A percentile compares a stretch with the other conserved stretches of the same genome.
Evolutionary conservation across 2,329 filamentous ascomycete genomes (phyloP).

Genomic region (Pseudohalonectria lignicola): DNA sequence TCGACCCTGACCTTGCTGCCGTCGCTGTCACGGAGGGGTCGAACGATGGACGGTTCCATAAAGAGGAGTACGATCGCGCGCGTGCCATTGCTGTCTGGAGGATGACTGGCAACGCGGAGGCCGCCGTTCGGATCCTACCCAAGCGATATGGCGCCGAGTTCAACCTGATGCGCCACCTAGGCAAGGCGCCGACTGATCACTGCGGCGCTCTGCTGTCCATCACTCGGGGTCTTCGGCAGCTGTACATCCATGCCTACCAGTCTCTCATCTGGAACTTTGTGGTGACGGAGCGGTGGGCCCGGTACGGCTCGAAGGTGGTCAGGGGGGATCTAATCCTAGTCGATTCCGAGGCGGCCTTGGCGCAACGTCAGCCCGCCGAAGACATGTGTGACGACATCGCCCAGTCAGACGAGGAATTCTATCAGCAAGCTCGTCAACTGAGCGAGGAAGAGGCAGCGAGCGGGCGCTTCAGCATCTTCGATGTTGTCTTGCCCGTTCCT

Average conservation of each 20-base stretch:
- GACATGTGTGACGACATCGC: conserved; percentile 52
- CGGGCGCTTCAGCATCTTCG: conserved; percentile 70
- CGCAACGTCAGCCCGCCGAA: conserved; percentile 33
- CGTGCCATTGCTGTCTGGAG: conserved; percentile 67
- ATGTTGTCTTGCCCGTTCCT: conserved; percentile 84
- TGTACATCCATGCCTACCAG: conserved; percentile 97
- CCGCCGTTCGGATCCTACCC: conserved; percentile 60
- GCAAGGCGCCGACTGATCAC: conserved; percentile 51
- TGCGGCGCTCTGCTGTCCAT: conserved; percentile 73
- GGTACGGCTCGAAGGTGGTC: conserved; percentile 62
- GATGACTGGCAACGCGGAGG: conserved; percentile 42
- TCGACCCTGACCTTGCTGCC: conserved; percentile 49
- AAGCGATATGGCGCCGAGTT: conserved; percentile 72
- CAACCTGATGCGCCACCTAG: conserved; percentile 68
- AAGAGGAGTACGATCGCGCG: conserved; percentile 71
- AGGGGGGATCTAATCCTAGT: conserved; percentile 74
- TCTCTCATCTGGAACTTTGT: conserved; percentile 88
- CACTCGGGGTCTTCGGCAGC: conserved; percentile 70
- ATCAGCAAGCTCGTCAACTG: conserved; percentile 55
- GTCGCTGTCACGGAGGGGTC: conserved; percentile 18
- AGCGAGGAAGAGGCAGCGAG: conserved; percentile 67
- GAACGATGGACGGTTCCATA: conserved; percentile 30
- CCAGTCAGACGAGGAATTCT: conserved; percentile 29
- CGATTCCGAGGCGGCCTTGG: conserved; percentile 19
- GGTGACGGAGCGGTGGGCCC: conserved; percentile 68